Percentiles rank a stretch among this genome's conserved stretches.
Evolutionary conservation across 208 protist genomes (phyloP).

Genomic region (Wallacemonas rigidus): DNA sequence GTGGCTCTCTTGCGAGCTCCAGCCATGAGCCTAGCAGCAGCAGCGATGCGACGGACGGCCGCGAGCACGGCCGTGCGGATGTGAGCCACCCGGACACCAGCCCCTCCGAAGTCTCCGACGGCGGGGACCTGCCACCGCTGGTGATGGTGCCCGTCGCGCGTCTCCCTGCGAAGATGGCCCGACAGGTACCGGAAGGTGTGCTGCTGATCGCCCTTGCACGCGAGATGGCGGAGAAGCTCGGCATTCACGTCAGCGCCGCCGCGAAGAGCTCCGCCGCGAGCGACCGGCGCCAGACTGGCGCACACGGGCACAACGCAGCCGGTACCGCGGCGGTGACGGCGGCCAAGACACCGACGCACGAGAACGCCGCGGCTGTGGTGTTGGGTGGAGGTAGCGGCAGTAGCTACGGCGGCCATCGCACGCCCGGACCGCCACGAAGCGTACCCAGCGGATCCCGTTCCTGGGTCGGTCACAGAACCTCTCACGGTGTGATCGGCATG

Average conservation of each 20-base stretch:
- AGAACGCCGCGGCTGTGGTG: too few species aligned
- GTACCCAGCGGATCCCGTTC: too few species aligned
- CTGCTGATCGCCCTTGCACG: conserved; percentile 27
- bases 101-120: background rate
- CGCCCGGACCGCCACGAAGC: too few species aligned
- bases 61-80: background rate
- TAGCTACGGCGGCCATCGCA: too few species aligned
- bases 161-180: conserved; percentile 22
- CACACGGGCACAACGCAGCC: too few species aligned
- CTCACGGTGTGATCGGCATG: too few species aligned
- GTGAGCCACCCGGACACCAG: background rate
- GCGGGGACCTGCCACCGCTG: conserved; percentile 16
- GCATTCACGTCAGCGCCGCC: background rate
- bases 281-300: background rate
- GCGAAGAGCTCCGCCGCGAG: background rate
- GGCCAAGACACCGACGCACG: too few species aligned
- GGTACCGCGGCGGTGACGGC: too few species aligned
- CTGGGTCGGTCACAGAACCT: too few species aligned
- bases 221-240: background rate
- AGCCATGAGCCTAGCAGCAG: background rate
- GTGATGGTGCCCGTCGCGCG: conserved; percentile 29
- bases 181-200: conserved; percentile 30
- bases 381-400: too few species aligned
- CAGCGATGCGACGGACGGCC: background rate
- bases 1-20: background rate